Evolutionary conservation across 2,329 filamentous ascomycete species (phyloP).

Genomic region (Bipolaris sorokiniana): DNA sequence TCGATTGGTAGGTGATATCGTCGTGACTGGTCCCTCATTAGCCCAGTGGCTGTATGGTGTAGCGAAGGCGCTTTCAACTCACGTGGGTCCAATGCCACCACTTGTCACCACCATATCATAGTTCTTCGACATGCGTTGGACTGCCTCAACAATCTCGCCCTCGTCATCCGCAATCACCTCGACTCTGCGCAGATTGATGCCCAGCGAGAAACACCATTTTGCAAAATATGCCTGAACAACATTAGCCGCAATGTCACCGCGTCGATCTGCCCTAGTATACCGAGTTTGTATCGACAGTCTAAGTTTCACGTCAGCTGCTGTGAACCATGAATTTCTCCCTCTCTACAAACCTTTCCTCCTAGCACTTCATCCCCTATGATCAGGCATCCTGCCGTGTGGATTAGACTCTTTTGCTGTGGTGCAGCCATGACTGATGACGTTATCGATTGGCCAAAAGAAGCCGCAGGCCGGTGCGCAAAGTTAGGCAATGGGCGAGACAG

Average conservation of each 20-base stretch:
- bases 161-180: slow-evolving; percentile 96
- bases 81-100: slow-evolving; percentile 95
- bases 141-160: slow-evolving; percentile 85
- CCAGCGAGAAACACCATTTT: slow-evolving; percentile 69
- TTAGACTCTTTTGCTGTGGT: slow-evolving; percentile 67
- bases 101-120: slow-evolving; percentile 97
- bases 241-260: slow-evolving; percentile 20
- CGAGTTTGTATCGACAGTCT: slow-evolving; percentile 72
- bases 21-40: slow-evolving; percentile 70
- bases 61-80: slow-evolving; percentile 47
- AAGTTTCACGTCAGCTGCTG: slow-evolving; percentile 27
- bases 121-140: slow-evolving; percentile 80
- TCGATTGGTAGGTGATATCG: slow-evolving; percentile 95
- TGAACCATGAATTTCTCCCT: not conserved
- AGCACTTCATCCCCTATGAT: slow-evolving; percentile 98
- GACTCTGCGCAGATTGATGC: slow-evolving; percentile 76
- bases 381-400: slow-evolving; percentile 88
- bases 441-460: slow-evolving; percentile 36
- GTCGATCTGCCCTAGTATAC: slow-evolving; percentile 24
- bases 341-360: slow-evolving; percentile 77
- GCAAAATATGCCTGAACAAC: slow-evolving; percentile 60
- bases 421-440: slow-evolving; percentile 54
- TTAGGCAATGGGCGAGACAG: slow-evolving; percentile 68
- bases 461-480: slow-evolving; percentile 58
- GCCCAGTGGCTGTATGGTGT: slow-evolving; percentile 25